phyloP scores from a whole-genome alignment of 1,139 yeast species.

The Kodamaea ohmeri region DNA sequence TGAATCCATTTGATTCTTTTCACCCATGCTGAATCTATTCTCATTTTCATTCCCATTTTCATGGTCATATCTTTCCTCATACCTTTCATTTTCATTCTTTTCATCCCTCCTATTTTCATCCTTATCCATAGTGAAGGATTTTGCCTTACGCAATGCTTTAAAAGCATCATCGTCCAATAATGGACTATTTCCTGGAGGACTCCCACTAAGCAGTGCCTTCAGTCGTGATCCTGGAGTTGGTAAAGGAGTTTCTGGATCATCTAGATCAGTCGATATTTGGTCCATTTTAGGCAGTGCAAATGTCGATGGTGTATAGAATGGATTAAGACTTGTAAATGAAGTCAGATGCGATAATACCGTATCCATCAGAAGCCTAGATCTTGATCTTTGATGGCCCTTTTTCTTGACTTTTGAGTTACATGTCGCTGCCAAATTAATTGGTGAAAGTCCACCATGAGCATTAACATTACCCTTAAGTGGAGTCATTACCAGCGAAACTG shows the following conservation, averaged over 20 bases:
- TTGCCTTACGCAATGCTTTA: conserved; percentile 41
- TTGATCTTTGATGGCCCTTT: conserved; percentile 37
- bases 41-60: too few species aligned
- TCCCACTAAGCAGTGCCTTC: conserved; percentile 10
- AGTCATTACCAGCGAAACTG: conserved; percentile 29
- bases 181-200: conserved; percentile 14
- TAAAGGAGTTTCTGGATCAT: conserved; percentile 34
- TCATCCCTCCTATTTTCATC: conserved; percentile 1
- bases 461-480: conserved; percentile 24
- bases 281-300: conserved; percentile 41
- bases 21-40: too few species aligned
- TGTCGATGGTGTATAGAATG: conserved; percentile 45
- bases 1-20: not conserved
- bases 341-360: conserved; percentile 16
- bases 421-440: conserved; percentile 23
- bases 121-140: conserved; percentile 20
- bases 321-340: conserved; percentile 30
- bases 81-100: too few species aligned
- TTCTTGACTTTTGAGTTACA: conserved; percentile 27
- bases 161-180: conserved; percentile 43
- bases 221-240: conserved; percentile 25
- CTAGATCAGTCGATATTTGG: conserved; percentile 24
- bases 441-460: conserved; percentile 19
- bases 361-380: conserved; percentile 31
- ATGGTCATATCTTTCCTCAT: not conserved